These are phyloP conservation scores for Madurella fahalii DNA, from an alignment of 2,329 filamentous ascomycete genomes.

Conservation along the genomic window DNA sequence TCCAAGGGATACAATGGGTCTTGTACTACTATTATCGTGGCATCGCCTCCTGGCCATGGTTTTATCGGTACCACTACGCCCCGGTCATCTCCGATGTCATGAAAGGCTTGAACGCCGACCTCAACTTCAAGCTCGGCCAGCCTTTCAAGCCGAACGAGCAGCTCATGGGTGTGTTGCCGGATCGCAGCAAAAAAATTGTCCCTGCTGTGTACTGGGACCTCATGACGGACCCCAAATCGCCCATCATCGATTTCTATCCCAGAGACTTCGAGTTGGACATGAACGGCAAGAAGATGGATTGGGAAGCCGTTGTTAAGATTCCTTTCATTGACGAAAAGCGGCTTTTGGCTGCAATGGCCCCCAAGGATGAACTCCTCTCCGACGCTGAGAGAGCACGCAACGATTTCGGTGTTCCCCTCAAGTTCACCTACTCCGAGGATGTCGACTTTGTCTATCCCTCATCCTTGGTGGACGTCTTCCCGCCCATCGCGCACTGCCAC, in stretches of 20 bases:
- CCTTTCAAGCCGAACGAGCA: constrained; percentile 95
- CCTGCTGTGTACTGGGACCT: constrained; percentile 81
- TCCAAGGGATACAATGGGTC: constrained; percentile 97
- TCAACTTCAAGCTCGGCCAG: constrained; percentile 90
- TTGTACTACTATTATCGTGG: constrained; percentile 97
- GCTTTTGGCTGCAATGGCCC: constrained; percentile 77
- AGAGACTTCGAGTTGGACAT: constrained; percentile 96
- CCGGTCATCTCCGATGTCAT: constrained; percentile 91
- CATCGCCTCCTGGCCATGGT: constrained; percentile 98
- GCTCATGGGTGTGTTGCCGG: constrained; percentile 95
- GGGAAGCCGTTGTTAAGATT: constrained; percentile 98
- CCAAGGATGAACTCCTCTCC: constrained; percentile 73
- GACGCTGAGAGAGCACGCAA: constrained; percentile 79
- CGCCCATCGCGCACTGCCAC: constrained; percentile 78
- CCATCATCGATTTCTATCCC: constrained; percentile 97
- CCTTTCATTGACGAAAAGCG: constrained; percentile 95
- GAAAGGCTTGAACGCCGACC: constrained; percentile 78
- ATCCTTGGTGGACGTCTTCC: constrained; percentile 83
- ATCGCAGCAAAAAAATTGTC: constrained; percentile 96
- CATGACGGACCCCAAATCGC: constrained; percentile 86
- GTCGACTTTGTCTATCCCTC: constrained; percentile 81
- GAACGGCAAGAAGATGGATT: constrained; percentile 99
- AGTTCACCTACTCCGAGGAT: constrained; percentile 81
- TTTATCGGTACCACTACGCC: constrained; percentile 93
- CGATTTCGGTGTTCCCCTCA: constrained; percentile 84